Evolutionary conservation across 192 early-diverging fungal species (phyloP).

Genomic region (Lobosporangium transversale): DNA sequence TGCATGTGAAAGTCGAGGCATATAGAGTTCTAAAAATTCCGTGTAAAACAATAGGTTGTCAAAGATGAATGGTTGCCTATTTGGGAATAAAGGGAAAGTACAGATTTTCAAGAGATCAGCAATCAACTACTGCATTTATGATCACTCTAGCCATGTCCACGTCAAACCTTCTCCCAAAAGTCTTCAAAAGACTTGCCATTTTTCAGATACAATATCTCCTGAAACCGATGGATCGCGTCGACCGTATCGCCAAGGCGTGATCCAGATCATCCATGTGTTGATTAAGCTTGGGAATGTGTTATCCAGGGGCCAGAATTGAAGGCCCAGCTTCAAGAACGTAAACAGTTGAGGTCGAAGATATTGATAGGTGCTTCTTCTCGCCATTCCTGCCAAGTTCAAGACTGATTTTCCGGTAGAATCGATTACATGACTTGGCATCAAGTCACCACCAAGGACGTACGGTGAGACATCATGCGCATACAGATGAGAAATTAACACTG

Average conservation of each 20-base stretch:
- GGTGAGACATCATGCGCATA: slow-evolving; percentile 23
- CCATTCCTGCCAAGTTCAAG: slow-evolving; percentile 32
- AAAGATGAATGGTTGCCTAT: slow-evolving; percentile 48
- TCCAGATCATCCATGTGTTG: slow-evolving; percentile 42
- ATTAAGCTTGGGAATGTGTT: slow-evolving; percentile 36
- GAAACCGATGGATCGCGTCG: slow-evolving; percentile 23
- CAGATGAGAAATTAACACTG: slow-evolving; percentile 25
- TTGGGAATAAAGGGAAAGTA: neutral
- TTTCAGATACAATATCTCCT: slow-evolving; percentile 31
- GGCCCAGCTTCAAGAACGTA: slow-evolving; percentile 18
- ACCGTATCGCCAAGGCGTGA: slow-evolving; percentile 48
- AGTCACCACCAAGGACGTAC: slow-evolving; percentile 41
- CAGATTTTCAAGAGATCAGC: no score
- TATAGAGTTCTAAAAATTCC: slow-evolving; percentile 18
- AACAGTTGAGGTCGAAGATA: slow-evolving; percentile 44
- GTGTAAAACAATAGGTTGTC: slow-evolving; percentile 51
- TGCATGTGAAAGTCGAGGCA: slow-evolving; percentile 36
- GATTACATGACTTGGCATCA: slow-evolving; percentile 18
- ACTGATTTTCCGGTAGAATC: slow-evolving; percentile 29
- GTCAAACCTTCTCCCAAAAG: no score
- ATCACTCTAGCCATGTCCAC: no score
- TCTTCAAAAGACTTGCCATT: slow-evolving; percentile 49
- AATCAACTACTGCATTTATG: no score
- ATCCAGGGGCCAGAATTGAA: slow-evolving; percentile 43
- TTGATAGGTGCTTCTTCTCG: slow-evolving; percentile 46